Percentiles rank a stretch among this genome's conserved stretches.
phyloP scores from a whole-genome alignment of 2,329 filamentous ascomycete genomes.

The Alternaria rosae region DNA sequence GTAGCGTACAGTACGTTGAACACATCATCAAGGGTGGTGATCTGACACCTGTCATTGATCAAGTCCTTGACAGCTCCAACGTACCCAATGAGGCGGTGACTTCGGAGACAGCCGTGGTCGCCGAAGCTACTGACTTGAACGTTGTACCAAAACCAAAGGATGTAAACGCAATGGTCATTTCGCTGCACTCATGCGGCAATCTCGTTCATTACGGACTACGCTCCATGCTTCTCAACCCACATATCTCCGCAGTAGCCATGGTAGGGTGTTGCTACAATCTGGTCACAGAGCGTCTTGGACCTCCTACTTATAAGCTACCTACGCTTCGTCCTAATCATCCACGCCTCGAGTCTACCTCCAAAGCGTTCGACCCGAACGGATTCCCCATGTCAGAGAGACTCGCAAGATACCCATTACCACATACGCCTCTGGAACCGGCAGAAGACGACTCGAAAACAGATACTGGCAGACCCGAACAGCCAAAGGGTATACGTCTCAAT shows the following conservation, averaged over 20 bases:
- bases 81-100: conserved; percentile 36
- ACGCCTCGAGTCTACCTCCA: conserved; percentile 72
- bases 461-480: conserved; percentile 17
- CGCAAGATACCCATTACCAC: conserved; percentile 54
- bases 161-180: conserved; percentile 79
- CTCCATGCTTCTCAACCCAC: conserved; percentile 82
- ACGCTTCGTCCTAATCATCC: conserved; percentile 77
- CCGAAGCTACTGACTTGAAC: conserved; percentile 36
- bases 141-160: conserved; percentile 40
- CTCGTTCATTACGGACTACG: conserved; percentile 94
- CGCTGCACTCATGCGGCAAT: conserved; percentile 96
- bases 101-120: conserved; percentile 24
- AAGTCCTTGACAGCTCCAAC: conserved; percentile 61
- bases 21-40: conserved; percentile 77
- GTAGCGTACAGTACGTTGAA: conserved; percentile 78
- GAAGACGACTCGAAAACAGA: conserved; percentile 1
- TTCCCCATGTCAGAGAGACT: conserved; percentile 89
- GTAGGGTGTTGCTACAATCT: conserved; percentile 99
- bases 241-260: conserved; percentile 89
- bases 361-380: conserved; percentile 82
- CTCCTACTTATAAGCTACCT: conserved; percentile 85
- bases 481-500: conserved; percentile 78
- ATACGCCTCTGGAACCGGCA: conserved; percentile 13
- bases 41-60: conserved; percentile 69
- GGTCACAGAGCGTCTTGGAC: conserved; percentile 85